Evolutionary conservation across 257 asterid species (phyloP).

Genomic region (Buddleja alternifolia): DNA sequence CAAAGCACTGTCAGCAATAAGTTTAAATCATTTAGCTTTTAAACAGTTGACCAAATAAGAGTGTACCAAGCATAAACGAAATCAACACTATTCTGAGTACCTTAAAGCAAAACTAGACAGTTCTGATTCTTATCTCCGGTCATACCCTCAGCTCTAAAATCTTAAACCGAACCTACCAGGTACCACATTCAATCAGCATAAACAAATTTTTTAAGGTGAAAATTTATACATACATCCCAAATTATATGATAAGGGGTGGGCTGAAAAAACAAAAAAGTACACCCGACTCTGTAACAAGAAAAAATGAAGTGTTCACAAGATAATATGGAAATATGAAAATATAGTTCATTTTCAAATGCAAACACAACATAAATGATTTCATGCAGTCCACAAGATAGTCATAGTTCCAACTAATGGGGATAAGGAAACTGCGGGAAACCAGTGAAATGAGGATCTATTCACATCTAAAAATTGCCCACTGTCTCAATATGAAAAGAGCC

Average conservation of each 20-base stretch:
- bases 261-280: not conserved
- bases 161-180: conserved; percentile 9
- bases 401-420: not conserved
- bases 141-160: not conserved
- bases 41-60: too few relatives aligned
- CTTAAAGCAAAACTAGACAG: not conserved
- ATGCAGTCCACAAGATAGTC: not conserved
- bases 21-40: not conserved
- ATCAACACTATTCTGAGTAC: not conserved
- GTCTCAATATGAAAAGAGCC: not conserved
- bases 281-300: conserved; percentile 12
- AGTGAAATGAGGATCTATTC: not conserved
- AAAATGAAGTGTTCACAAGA: not conserved
- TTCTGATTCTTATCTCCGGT: not conserved
- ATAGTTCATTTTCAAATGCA: not conserved
- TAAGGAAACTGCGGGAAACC: too few relatives aligned
- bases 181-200: conserved; percentile 12
- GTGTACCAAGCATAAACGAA: not conserved
- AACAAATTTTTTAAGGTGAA: not conserved
- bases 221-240: not conserved
- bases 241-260: not conserved
- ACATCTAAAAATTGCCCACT: not conserved
- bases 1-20: not conserved
- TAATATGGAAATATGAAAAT: not conserved
- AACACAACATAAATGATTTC: not conserved